Evolutionary conservation across 768 basidiomycete genomes (phyloP).

Genomic region (Sutorius australiensis): DNA sequence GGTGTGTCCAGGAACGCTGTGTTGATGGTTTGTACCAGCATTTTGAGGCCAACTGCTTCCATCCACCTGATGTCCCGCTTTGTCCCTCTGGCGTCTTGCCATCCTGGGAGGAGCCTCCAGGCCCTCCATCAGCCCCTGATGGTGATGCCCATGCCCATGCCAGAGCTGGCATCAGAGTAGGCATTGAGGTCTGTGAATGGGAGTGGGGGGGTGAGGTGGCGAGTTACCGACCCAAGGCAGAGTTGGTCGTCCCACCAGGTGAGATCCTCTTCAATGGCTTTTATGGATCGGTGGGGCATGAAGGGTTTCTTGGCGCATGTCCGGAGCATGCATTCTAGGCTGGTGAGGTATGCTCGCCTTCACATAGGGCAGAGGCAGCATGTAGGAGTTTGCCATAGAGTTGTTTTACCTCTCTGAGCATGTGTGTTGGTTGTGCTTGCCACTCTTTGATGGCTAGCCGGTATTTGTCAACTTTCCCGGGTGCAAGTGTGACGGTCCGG

Average conservation of each 20-base stretch:
- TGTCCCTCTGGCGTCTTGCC: rapidly evolving
- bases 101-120: background rate
- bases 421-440: rapidly evolving
- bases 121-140: background rate
- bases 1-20: no score
- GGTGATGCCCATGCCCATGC: no score
- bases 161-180: no score
- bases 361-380: rapidly evolving
- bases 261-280: background rate
- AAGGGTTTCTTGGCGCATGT: background rate
- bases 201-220: background rate
- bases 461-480: rapidly evolving
- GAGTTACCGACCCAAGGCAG: rapidly evolving
- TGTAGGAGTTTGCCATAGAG: background rate
- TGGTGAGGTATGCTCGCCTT: background rate
- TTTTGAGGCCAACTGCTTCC: background rate
- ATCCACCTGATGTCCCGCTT: background rate
- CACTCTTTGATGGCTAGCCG: background rate
- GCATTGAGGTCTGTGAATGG: background rate
- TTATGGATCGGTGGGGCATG: background rate
- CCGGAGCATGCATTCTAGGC: background rate
- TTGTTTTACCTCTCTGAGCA: background rate
- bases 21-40: background rate
- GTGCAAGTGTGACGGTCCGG: background rate
- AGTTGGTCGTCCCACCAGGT: background rate